Evolutionary conservation across 768 basidiomycete genomes (phyloP).

Genomic region (Boletus coccyginus): DNA sequence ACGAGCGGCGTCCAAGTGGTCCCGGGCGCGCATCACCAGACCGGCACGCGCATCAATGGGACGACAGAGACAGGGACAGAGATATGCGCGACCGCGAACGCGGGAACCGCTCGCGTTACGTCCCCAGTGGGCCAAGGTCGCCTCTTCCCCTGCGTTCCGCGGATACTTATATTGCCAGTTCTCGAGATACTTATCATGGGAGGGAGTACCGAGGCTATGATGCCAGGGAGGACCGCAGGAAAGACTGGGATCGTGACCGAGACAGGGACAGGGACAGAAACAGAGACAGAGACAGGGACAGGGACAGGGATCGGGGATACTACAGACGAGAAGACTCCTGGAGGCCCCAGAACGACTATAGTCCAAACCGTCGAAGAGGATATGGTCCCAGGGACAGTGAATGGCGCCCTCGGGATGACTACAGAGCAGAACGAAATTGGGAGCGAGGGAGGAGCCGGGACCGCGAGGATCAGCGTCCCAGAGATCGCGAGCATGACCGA

Average conservation of each 20-base stretch:
- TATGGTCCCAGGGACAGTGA: conserved; percentile 16
- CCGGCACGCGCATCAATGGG: conserved; percentile 18
- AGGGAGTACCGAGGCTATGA: conserved; percentile 23
- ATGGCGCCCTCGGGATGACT: conserved; percentile 22
- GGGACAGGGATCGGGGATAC: conserved; percentile 18
- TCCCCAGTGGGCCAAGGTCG: conserved; percentile 14
- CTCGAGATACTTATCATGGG: conserved; percentile 19
- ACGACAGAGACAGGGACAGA: conserved; percentile 26
- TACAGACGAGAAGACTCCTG: conserved; percentile 20
- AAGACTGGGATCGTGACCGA: conserved; percentile 24
- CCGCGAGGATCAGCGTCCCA: conserved; percentile 16
- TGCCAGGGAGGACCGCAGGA: conserved; percentile 22
- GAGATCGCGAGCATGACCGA: conserved; percentile 24
- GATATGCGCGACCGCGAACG: conserved; percentile 23
- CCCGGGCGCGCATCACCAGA: conserved; percentile 25
- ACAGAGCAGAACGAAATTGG: conserved; percentile 19
- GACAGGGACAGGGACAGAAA: conserved; percentile 15
- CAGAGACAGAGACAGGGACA: conserved; percentile 5
- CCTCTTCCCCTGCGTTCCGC: conserved; percentile 10
- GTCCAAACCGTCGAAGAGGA: conserved; percentile 18
- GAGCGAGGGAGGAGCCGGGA: conserved; percentile 24
- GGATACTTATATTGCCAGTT: conserved; percentile 15
- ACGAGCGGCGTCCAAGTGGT: conserved; percentile 22
- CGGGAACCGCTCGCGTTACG: conserved; percentile 15
- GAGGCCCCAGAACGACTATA: conserved; percentile 16